These are phyloP conservation scores for Anacardium occidentale DNA, from an alignment of 345 rosid species.

Conservation along the genomic window DNA sequence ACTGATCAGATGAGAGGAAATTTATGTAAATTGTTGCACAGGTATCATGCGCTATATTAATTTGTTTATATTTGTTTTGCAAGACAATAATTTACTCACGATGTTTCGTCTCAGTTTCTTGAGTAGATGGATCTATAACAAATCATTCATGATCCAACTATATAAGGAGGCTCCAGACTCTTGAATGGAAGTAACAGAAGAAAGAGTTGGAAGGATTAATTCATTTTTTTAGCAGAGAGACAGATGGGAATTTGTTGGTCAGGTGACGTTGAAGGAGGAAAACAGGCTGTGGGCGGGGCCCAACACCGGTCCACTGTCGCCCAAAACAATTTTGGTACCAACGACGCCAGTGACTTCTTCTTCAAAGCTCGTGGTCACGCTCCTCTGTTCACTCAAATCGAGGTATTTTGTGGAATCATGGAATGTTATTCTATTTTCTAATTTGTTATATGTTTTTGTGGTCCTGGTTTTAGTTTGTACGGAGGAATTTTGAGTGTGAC, in stretches of 20 bases:
- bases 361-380: slow-evolving; percentile 54
- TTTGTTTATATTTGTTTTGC: too few relatives aligned
- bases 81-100: too few relatives aligned
- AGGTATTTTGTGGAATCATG: slow-evolving; percentile 38
- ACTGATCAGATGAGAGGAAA: too few relatives aligned
- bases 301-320: slow-evolving; percentile 28
- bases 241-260: slow-evolving; percentile 66
- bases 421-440: too few relatives aligned
- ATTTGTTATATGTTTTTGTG: neutral
- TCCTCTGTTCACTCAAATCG: slow-evolving; percentile 58
- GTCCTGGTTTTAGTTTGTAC: neutral
- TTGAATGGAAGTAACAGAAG: too few relatives aligned
- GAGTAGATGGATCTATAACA: too few relatives aligned
- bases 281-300: slow-evolving; percentile 71
- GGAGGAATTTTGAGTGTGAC: neutral
- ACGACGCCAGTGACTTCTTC: slow-evolving; percentile 74
- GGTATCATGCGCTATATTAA: too few relatives aligned
- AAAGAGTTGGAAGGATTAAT: too few relatives aligned
- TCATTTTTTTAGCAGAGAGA: neutral
- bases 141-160: too few relatives aligned
- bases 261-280: slow-evolving; percentile 65
- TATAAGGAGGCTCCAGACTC: too few relatives aligned
- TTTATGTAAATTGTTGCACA: too few relatives aligned
- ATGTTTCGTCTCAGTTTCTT: too few relatives aligned
- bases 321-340: slow-evolving; percentile 25